phyloP scores from a whole-genome alignment of 352 stramenopile species.

The Phytophthora podocarpi region DNA sequence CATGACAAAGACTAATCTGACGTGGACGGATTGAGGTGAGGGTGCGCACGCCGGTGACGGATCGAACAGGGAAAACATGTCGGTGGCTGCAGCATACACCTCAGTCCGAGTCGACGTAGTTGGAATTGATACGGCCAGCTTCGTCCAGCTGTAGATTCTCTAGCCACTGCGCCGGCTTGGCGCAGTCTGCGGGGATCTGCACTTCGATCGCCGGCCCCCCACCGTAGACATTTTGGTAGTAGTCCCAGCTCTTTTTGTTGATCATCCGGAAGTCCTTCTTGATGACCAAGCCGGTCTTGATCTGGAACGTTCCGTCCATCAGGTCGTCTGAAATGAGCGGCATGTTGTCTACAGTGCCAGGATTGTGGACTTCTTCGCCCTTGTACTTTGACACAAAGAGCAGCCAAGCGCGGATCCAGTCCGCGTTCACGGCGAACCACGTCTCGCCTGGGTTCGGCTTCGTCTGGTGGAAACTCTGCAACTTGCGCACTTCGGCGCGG shows the following conservation, averaged over 20 bases:
- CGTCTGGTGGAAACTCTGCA: slow-evolving; percentile 73
- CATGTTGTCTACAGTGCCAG: slow-evolving; percentile 78
- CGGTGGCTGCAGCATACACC: not conserved
- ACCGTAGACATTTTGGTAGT: slow-evolving; percentile 73
- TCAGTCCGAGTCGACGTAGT: slow-evolving; percentile 61
- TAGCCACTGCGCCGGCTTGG: slow-evolving; percentile 59
- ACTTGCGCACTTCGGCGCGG: slow-evolving; percentile 60
- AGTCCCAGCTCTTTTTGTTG: slow-evolving; percentile 82
- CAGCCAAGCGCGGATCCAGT: slow-evolving; percentile 76
- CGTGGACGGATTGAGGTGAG: slow-evolving; percentile 3
- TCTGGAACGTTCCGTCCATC: slow-evolving; percentile 67
- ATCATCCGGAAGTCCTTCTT: slow-evolving; percentile 84
- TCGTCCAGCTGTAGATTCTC: slow-evolving; percentile 54
- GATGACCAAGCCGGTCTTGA: slow-evolving; percentile 58
- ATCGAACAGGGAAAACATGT: not conserved
- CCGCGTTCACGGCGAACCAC: slow-evolving; percentile 68
- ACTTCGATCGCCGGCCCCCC: slow-evolving; percentile 75
- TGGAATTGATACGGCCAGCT: slow-evolving; percentile 61
- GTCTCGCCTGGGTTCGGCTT: slow-evolving; percentile 59
- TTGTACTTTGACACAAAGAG: slow-evolving; percentile 81
- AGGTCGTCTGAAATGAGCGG: slow-evolving; percentile 71
- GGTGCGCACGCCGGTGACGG: slow-evolving; percentile 1
- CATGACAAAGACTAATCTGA: slow-evolving; percentile 29
- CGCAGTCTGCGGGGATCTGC: slow-evolving; percentile 58
- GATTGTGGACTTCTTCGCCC: slow-evolving; percentile 56